phyloP scores from a whole-genome alignment of 768 basidiomycete genomes.

The Coprinopsis cinerea region DNA sequence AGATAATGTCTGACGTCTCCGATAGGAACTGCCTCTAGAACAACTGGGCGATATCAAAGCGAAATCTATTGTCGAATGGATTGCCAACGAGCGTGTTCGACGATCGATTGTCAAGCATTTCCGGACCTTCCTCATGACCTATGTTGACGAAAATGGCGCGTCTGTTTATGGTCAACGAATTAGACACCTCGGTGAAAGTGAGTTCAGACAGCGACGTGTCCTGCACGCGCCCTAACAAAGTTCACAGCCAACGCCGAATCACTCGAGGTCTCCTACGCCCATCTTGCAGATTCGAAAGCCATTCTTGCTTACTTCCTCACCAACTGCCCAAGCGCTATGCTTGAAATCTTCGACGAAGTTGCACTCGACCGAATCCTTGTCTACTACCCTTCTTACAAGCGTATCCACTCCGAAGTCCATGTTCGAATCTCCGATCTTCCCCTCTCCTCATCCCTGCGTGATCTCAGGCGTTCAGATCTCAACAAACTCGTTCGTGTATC shows the following conservation, averaged over 20 bases:
- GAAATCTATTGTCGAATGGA: conserved; percentile 97
- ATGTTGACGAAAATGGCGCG: conserved; percentile 84
- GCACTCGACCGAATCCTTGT: conserved; percentile 91
- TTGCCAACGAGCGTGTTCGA: conserved; percentile 86
- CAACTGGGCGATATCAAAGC: conserved; percentile 98
- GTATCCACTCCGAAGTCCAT: conserved; percentile 97
- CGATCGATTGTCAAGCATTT: conserved; percentile 90
- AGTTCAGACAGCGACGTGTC: conserved; percentile 19
- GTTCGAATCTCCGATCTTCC: conserved; percentile 95
- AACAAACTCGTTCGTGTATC: conserved; percentile 94
- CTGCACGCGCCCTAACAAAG: conserved; percentile 8
- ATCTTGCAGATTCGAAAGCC: conserved; percentile 86
- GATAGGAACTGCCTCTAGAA: conserved; percentile 87
- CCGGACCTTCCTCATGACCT: conserved; percentile 92
- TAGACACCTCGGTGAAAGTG: conserved; percentile 90
- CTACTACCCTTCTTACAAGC: conserved; percentile 93
- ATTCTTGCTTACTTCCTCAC: conserved; percentile 97
- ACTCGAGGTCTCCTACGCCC: conserved; percentile 95
- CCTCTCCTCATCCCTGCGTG: conserved; percentile 82
- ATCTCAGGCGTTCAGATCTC: conserved; percentile 85
- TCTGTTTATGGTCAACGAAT: conserved; percentile 96
- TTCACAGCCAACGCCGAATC: conserved; percentile 91
- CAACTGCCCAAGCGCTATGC: conserved; percentile 90
- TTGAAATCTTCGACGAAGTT: conserved; percentile 91
- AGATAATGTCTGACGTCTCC: background rate